These are phyloP conservation scores for Neurospora intermedia DNA, from an alignment of 495 filamentous ascomycete genomes.

Conservation along the genomic window DNA sequence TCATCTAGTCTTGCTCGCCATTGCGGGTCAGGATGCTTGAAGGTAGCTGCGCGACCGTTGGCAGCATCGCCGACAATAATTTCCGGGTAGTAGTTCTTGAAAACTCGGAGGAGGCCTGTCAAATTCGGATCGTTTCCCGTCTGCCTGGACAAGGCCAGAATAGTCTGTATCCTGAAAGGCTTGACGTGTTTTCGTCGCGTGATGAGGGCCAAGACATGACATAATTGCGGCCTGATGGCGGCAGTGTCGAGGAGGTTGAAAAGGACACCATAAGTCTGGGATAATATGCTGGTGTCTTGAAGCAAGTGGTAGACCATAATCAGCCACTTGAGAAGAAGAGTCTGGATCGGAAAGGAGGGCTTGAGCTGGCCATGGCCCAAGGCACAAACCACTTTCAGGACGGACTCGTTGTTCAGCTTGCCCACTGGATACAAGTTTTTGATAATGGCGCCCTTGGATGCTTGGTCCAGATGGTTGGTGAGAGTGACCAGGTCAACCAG, in stretches of 20 bases:
- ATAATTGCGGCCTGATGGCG: conserved; percentile 53
- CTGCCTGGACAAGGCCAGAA: conserved; percentile 52
- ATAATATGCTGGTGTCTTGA: conserved; percentile 52
- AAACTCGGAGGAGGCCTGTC: conserved; percentile 67
- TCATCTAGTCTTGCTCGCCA: conserved; percentile 60
- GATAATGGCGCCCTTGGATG: conserved; percentile 52
- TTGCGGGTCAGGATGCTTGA: conserved; percentile 64
- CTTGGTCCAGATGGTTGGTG: conserved; percentile 65
- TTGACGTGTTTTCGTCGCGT: conserved; percentile 82
- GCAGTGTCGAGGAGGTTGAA: conserved; percentile 82
- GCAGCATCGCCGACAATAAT: conserved; percentile 63
- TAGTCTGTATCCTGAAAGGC: conserved; percentile 70
- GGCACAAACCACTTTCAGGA: conserved; percentile 59
- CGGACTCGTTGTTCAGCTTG: conserved; percentile 47
- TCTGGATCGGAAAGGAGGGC: conserved; percentile 58
- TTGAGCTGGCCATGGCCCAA: conserved; percentile 74
- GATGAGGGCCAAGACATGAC: conserved; percentile 72
- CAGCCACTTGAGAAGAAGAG: conserved; percentile 67
- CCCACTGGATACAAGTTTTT: conserved; percentile 65
- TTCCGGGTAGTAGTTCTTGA: conserved; percentile 85
- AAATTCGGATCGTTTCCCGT: conserved; percentile 65
- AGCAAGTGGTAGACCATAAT: conserved; percentile 66
- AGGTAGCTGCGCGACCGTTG: conserved; percentile 41
- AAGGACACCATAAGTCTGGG: conserved; percentile 63
- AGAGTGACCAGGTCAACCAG: conserved; percentile 57